phyloP scores from a whole-genome alignment of 331 rosid species.

The Malus hybrid region DNA sequence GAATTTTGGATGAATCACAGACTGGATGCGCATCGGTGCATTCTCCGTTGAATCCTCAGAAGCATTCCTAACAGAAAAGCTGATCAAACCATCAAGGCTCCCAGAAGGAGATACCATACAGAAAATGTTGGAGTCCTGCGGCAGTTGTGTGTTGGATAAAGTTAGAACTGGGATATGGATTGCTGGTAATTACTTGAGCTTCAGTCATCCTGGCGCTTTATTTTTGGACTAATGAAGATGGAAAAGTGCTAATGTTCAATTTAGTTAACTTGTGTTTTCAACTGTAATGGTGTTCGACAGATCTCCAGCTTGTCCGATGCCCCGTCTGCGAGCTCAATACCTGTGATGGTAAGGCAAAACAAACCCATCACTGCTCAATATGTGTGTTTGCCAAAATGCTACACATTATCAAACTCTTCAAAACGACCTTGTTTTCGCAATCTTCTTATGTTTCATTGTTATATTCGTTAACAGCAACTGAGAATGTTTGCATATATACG shows the following conservation, averaged over 20 bases:
- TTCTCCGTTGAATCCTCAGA: constrained; percentile 64
- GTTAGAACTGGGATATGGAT: constrained; percentile 89
- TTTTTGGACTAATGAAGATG: background rate
- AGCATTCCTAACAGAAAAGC: constrained; percentile 62
- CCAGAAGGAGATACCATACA: constrained; percentile 34
- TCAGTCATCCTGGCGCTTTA: background rate
- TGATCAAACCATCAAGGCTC: constrained; percentile 30
- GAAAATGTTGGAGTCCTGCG: constrained; percentile 49
- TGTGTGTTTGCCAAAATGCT: background rate
- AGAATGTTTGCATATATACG: constrained; percentile 13
- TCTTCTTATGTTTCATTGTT: background rate
- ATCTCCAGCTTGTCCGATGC: constrained; percentile 97
- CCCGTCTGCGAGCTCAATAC: constrained; percentile 95
- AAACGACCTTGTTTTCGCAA: background rate
- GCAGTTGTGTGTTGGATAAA: constrained; percentile 63
- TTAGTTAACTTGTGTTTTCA: constrained; percentile 2
- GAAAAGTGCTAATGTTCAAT: background rate
- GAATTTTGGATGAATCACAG: constrained; percentile 25
- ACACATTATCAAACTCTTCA: background rate
- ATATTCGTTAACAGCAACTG: background rate
- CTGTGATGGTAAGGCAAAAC: constrained; percentile 67
- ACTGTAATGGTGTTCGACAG: constrained; percentile 44
- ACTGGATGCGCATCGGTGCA: constrained; percentile 99
- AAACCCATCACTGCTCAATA: background rate
- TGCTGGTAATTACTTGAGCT: constrained; percentile 48